A percentile compares a stretch with the other conserved stretches of the same genome.
phyloP scores from a whole-genome alignment of 2,329 filamentous ascomycete genomes.

The Aspergillus sp. region DNA sequence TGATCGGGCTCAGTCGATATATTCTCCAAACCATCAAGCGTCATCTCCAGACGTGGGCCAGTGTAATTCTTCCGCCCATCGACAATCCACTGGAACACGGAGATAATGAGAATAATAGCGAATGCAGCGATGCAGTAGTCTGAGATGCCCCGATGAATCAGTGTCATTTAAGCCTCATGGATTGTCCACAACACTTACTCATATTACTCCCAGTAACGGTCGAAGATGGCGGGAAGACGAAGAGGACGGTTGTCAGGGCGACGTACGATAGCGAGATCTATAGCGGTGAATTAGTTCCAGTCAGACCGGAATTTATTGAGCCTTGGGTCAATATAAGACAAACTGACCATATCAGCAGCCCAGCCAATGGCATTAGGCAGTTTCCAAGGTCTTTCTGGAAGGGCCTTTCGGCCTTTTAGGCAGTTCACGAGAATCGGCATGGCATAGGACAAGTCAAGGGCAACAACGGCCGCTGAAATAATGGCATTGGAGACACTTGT shows the following conservation, averaged over 20 bases:
- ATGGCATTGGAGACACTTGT: constrained; percentile 68
- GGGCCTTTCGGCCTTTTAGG: constrained; percentile 62
- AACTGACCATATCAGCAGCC: constrained; percentile 56
- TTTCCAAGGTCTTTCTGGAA: constrained; percentile 62
- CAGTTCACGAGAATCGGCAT: constrained; percentile 72
- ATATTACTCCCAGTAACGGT: constrained; percentile 67
- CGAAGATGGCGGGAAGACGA: constrained; percentile 69
- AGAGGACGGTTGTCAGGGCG: constrained; percentile 70
- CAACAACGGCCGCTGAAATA: constrained; percentile 68
- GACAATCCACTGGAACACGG: constrained; percentile 58
- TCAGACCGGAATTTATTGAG: neutral
- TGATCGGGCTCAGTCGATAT: no score
- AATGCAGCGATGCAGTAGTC: constrained; percentile 55
- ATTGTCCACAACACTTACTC: constrained; percentile 49
- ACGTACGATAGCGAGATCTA: constrained; percentile 62
- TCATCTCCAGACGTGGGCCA: constrained; percentile 49
- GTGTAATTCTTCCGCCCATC: constrained; percentile 63
- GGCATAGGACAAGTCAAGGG: constrained; percentile 70
- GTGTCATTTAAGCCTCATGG: no score
- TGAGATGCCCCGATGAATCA: constrained; percentile 1
- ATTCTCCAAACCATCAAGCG: no score
- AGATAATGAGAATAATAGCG: constrained; percentile 58
- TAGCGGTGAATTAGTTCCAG: neutral
- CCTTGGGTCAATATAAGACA: no score
- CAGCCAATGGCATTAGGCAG: constrained; percentile 59